Evolutionary conservation across 768 basidiomycete species (phyloP), one percentile per base, ranked within the genome.

Genomic region (Suillus hirtellus): DNA sequence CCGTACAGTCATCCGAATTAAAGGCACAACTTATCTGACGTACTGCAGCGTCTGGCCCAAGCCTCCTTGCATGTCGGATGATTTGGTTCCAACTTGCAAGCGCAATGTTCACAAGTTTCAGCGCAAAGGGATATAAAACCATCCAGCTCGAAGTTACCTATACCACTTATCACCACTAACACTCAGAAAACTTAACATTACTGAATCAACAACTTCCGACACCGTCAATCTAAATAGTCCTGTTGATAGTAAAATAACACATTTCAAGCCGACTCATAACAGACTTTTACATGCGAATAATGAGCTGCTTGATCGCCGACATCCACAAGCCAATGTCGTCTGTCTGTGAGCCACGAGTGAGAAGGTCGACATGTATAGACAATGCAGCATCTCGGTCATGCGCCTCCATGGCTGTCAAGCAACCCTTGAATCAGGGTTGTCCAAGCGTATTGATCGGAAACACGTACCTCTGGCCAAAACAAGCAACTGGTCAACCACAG

Each of bases 241-340:
- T 38, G 54, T 61, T 24, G 24, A 27, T 59, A 40, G 47, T 61
- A 61, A n/a, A 21, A n/a, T 42, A 37, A 34, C 52, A 12, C 37
- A 55, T 55, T 17, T n/a, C 49, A 38, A 35, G 27, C 50, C 37
- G 5, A 40, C 21, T 27, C 14, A 9, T 4, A 21, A 10, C 21
- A 38, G 21, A 24, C 14, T 24, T 58, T 38, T 65, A 92, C 76
- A 93, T 68, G 68, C 85, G 82, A 80, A 87, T 79, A 71, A 96
- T 91, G 67, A 97, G 75, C 73, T 95, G 93, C 76, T 96, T 96
- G 63, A 96, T 77, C 8, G 91, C 93, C 14, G 93, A 88, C 93
- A 95, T 92, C 89, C 88, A 91, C 61, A 91, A 70, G 1, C 85
- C 87, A 71, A 96, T 93, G 68, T 96, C 93, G 59, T 93, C 90